These are phyloP conservation scores for Gyromitra esculenta DNA, from an alignment of 2,329 filamentous ascomycete species.

Conservation along the genomic window DNA sequence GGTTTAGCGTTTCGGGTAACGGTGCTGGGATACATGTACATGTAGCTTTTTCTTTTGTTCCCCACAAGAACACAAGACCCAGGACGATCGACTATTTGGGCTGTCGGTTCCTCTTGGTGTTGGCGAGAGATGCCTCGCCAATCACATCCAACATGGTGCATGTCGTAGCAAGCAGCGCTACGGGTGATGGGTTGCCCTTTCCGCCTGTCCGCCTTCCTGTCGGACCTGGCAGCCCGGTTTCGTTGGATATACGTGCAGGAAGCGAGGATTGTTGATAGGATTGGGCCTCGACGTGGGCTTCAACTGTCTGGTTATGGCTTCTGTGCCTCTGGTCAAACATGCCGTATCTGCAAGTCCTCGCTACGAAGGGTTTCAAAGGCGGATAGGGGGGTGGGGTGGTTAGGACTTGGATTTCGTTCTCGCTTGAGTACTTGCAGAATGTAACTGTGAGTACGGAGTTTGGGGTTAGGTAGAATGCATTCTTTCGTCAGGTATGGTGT, in stretches of 20 bases:
- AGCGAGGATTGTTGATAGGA: constrained; percentile 16
- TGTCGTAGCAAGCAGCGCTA: not conserved
- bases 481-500: constrained; percentile 14
- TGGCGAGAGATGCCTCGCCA: constrained; percentile 37
- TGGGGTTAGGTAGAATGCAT: constrained; percentile 10
- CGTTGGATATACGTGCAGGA: constrained; percentile 41
- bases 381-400: constrained; percentile 4
- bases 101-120: constrained; percentile 12
- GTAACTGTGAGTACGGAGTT: constrained; percentile 21
- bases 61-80: constrained; percentile 44
- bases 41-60: constrained; percentile 33
- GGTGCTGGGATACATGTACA: not conserved
- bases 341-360: constrained; percentile 37
- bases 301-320: constrained; percentile 28
- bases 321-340: constrained; percentile 29
- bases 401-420: constrained; percentile 36
- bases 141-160: constrained; percentile 30
- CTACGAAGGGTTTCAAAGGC: constrained; percentile 18
- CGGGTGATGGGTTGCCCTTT: constrained; percentile 46
- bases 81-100: constrained; percentile 37
- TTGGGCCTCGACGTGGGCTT: constrained; percentile 35
- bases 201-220: constrained; percentile 40
- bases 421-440: constrained; percentile 46
- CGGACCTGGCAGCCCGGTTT: constrained; percentile 42
- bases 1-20: constrained; percentile 40